These are phyloP conservation scores for Erigeron philadelphicus DNA, from an alignment of 140 eudicot genomes.

Conservation along the genomic window DNA sequence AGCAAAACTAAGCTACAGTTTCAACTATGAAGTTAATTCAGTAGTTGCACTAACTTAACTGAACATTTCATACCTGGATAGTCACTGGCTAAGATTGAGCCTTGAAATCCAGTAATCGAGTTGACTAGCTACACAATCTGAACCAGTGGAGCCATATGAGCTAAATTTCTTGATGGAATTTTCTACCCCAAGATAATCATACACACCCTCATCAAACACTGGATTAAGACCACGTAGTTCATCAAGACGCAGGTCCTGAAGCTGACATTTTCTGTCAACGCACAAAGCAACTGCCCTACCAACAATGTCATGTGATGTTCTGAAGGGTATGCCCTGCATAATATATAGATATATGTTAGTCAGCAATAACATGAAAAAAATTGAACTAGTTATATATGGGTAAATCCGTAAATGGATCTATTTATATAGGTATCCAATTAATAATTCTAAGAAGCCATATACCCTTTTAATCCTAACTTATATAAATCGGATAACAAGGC, in stretches of 20 bases:
- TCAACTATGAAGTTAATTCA: background rate
- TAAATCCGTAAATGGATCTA: background rate
- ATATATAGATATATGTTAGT: constrained; percentile 6
- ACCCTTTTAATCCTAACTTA: too few species aligned
- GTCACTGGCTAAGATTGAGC: constrained; percentile 34
- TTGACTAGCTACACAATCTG: constrained; percentile 80
- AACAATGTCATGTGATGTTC: constrained; percentile 90
- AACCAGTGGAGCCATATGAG: constrained; percentile 75
- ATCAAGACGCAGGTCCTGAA: constrained; percentile 59
- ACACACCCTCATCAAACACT: constrained; percentile 60
- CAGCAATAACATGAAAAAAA: background rate
- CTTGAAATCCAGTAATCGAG: constrained; percentile 60
- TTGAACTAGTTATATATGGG: background rate
- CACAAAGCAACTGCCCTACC: constrained; percentile 92
- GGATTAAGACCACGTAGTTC: constrained; percentile 52
- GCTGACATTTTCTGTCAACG: constrained; percentile 59
- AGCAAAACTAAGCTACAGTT: background rate
- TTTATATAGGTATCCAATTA: background rate
- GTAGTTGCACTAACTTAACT: background rate
- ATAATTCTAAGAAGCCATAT: too few species aligned
- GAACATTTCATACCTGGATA: background rate
- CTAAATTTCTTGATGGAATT: constrained; percentile 79
- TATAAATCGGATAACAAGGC: too few species aligned
- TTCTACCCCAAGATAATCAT: constrained; percentile 85
- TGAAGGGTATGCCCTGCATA: constrained; percentile 72